Base-by-base conservation (phyloP, 306 rosid genomes). In the Trifolium subterraneum region DNA sequence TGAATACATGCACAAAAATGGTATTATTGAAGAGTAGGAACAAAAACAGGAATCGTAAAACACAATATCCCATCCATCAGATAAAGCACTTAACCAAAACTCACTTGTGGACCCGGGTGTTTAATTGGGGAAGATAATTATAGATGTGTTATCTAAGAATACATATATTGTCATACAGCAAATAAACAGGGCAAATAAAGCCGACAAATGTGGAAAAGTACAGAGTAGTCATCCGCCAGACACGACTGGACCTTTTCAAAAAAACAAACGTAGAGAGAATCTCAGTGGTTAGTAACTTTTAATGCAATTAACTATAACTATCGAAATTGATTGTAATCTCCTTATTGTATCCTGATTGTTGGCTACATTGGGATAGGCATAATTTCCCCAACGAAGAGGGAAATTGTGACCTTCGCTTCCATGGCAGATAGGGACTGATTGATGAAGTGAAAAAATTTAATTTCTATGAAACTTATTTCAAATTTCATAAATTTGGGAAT, bases 131-230 rank as follows among this genome's bases (percentile, higher is more conserved):
- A 58, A 66, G 47, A 38, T 61, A 22, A 20, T 59, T 23, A 18
- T 4, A 60, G 50, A 60, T 5, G 4, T 48, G 9, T 18, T 8
- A 16, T 56, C 22, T 31, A 44, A 58, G 71, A 45, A 38, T 13
- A 62, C 25, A 44, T 23, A 60, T 20, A 66, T 66, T 16, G 13
- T 55, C 60, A 56, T 58, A 47, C 23, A 6, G 41, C 48, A 60
- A 45, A 41, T 51, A 58, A 66, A 12, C 47, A 20, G 9, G 36
- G 56, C 31, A 47, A 22, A 23, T 20, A 50, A 19, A 47, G 69
- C 64, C 70, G 8, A 70, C 10, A 47, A 79, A 67, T 60, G 48
- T 23, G 73, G 60, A 39, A 16, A 54, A 67, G 41, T 68, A 20
- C 41, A 18, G 14, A 31, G 38, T 4, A 45, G 18, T 6, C 36